Percentiles rank a stretch among this genome's conserved stretches.
Evolutionary conservation across 2,329 filamentous ascomycete species (phyloP).

Genomic region (Colletotrichum kahawae): DNA sequence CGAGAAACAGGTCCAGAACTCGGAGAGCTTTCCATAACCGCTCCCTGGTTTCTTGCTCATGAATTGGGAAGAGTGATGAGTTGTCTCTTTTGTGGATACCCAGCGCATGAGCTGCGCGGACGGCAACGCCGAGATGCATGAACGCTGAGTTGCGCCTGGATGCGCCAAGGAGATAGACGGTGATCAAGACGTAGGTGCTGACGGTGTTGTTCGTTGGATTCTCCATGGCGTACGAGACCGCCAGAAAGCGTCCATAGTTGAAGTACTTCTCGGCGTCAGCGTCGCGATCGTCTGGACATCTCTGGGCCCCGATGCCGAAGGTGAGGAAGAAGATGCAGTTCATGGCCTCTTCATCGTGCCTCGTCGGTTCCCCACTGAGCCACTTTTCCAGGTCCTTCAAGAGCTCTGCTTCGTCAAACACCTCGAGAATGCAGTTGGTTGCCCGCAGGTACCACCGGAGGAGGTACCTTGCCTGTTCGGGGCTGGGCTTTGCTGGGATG

Average conservation of each 20-base stretch:
- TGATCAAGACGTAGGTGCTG: slow-evolving; percentile 37
- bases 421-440: slow-evolving; percentile 31
- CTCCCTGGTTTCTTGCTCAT: slow-evolving; percentile 31
- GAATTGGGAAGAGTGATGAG: slow-evolving; percentile 28
- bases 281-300: slow-evolving; percentile 36
- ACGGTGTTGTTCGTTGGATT: slow-evolving; percentile 39
- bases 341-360: slow-evolving; percentile 14
- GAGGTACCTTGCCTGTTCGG: slow-evolving; percentile 30
- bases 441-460: slow-evolving; percentile 34
- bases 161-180: slow-evolving; percentile 39
- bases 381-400: slow-evolving; percentile 29
- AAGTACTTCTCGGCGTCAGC: slow-evolving; percentile 36
- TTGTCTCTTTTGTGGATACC: slow-evolving; percentile 35
- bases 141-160: slow-evolving; percentile 41
- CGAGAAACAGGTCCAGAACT: slow-evolving; percentile 37
- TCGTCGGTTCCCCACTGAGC: slow-evolving; percentile 23
- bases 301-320: slow-evolving; percentile 37
- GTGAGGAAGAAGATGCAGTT: slow-evolving; percentile 30
- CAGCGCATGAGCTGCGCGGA: slow-evolving; percentile 39
- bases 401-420: slow-evolving; percentile 36
- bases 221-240: slow-evolving; percentile 36
- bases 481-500: slow-evolving; percentile 24
- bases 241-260: slow-evolving; percentile 37
- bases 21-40: slow-evolving; percentile 38
- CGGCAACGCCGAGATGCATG: slow-evolving; percentile 42